phyloP scores from a whole-genome alignment of 495 filamentous ascomycete genomes.

The Aspergillus mulundensis region DNA sequence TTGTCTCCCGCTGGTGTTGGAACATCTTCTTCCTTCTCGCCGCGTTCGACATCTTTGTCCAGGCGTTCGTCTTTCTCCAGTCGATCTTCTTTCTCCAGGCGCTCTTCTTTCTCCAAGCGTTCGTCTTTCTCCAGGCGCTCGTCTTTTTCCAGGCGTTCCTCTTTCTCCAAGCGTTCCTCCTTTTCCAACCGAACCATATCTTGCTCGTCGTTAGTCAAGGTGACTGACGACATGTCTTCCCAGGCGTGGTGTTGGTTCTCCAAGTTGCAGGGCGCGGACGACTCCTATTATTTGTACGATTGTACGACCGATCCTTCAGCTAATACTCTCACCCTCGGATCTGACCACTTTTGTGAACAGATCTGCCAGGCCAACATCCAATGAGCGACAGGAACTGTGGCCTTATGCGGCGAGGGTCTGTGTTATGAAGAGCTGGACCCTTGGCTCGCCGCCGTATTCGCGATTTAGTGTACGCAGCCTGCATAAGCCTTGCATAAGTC shows the following conservation, averaged over 20 bases:
- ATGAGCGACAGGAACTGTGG: not conserved
- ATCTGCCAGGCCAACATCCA: not conserved
- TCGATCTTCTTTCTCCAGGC: no score
- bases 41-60: constrained; percentile 2
- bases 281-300: not conserved
- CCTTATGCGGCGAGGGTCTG: not conserved
- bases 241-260: not conserved
- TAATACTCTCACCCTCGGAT: not conserved
- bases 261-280: not conserved
- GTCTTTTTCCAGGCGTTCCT: no score
- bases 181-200: no score
- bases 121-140: no score
- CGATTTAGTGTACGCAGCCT: not conserved
- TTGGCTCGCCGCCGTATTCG: not conserved
- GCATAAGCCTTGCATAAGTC: not conserved
- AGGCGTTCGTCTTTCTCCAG: no score
- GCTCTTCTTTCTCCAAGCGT: no score
- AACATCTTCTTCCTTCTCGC: not conserved
- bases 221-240: not conserved
- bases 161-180: no score
- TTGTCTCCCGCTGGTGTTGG: constrained; percentile 15
- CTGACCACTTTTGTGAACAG: not conserved
- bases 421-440: not conserved
- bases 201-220: not conserved
- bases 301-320: not conserved